Evolutionary conservation across 805 yeast species (phyloP).

Genomic region (Candida yuanshanica): DNA sequence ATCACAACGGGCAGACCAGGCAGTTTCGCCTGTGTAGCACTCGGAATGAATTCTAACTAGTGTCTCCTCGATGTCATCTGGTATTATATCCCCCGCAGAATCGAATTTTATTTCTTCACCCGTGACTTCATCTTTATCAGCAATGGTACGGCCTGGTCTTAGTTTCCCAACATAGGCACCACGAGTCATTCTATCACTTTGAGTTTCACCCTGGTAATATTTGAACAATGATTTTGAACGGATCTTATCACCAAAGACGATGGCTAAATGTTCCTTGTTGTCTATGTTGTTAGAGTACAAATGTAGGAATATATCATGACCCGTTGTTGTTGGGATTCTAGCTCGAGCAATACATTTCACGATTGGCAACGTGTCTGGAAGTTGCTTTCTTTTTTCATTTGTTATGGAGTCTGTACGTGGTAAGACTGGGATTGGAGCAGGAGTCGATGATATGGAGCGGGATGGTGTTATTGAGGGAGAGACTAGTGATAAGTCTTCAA

Average conservation of each 20-base stretch:
- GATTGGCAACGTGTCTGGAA: conserved; percentile 56
- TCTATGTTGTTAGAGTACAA: conserved; percentile 82
- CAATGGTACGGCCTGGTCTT: conserved; percentile 75
- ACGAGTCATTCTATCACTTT: conserved; percentile 93
- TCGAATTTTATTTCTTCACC: conserved; percentile 38
- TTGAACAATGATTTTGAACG: conserved; percentile 70
- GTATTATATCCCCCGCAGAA: conserved; percentile 30
- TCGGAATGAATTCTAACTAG: conserved; percentile 92
- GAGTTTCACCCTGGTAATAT: conserved; percentile 64
- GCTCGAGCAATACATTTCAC: conserved; percentile 93
- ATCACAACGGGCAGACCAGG: conserved; percentile 98
- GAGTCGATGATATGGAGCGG: conserved; percentile 21
- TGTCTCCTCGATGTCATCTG: conserved; percentile 35
- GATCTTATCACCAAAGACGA: conserved; percentile 91
- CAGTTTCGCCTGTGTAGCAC: conserved; percentile 98
- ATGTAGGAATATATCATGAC: conserved; percentile 91
- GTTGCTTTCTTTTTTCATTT: conserved; percentile 29
- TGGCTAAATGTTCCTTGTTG: conserved; percentile 91
- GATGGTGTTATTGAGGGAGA: conserved; percentile 35
- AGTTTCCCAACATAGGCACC: conserved; percentile 94
- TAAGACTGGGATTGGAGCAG: conserved; percentile 21
- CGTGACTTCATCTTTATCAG: conserved; percentile 51
- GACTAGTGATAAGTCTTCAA: conserved; percentile 32
- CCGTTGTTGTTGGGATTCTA: conserved; percentile 91
- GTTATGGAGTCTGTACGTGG: conserved; percentile 6